phyloP scores from a whole-genome alignment of 441 rosid species.

The Croton setiger region DNA sequence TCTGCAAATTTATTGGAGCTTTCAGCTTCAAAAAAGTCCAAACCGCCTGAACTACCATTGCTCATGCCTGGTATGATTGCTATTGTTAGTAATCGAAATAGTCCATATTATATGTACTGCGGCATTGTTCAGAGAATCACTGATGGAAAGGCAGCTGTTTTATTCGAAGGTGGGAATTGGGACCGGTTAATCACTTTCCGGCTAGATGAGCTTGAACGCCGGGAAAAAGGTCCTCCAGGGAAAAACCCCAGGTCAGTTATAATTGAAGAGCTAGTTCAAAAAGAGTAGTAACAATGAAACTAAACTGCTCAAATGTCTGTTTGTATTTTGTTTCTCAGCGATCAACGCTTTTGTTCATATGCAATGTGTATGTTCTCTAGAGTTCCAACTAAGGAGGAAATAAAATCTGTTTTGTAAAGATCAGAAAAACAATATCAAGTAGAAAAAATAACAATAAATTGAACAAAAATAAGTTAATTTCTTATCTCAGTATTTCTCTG shows the following conservation, averaged over 20 bases:
- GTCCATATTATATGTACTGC: constrained; percentile 70
- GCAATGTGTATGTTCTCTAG: constrained; percentile 15
- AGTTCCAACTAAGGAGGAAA: constrained; percentile 7
- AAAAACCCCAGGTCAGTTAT: constrained; percentile 70
- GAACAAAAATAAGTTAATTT: constrained; percentile 11
- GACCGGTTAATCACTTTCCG: constrained; percentile 73
- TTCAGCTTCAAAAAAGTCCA: constrained; percentile 47
- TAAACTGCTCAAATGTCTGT: neutral
- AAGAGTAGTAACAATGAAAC: constrained; percentile 27
- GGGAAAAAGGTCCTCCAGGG: constrained; percentile 81
- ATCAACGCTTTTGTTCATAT: constrained; percentile 2
- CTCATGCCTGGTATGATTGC: constrained; percentile 88
- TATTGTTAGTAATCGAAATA: constrained; percentile 62
- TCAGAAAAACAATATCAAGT: constrained; percentile 2
- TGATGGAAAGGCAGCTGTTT: constrained; percentile 74
- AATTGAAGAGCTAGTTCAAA: constrained; percentile 46
- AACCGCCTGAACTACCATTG: constrained; percentile 64
- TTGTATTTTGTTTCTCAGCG: constrained; percentile 3
- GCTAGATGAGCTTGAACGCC: constrained; percentile 71
- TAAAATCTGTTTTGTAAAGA: constrained; percentile 11
- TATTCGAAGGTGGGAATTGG: constrained; percentile 87
- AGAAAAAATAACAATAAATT: constrained; percentile 11
- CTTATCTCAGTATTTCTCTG: neutral
- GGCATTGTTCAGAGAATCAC: constrained; percentile 85
- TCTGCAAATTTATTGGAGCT: constrained; percentile 16